phyloP scores from a whole-genome alignment of 306 rosid species.

The Medicago arabica region DNA sequence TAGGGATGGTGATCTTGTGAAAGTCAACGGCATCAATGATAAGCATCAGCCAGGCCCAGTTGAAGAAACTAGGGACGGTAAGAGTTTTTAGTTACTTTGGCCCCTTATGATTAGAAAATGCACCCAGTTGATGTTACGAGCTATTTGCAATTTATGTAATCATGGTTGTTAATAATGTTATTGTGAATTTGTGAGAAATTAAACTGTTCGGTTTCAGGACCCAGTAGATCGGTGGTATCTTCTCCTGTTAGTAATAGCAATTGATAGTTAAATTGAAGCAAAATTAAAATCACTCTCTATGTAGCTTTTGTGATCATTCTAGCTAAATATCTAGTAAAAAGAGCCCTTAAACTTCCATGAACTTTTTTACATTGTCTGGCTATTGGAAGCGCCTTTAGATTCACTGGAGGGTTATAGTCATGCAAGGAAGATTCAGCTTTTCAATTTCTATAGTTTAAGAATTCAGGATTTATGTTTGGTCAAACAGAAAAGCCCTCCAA shows the following conservation, averaged over 20 bases:
- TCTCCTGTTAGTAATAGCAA: constrained; percentile 9
- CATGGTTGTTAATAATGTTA: constrained; percentile 15
- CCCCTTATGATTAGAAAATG: constrained; percentile 29
- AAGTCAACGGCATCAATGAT: constrained; percentile 44
- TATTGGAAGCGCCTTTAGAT: constrained; percentile 7
- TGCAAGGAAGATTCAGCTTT: constrained; percentile 14
- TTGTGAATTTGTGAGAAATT: constrained; percentile 8
- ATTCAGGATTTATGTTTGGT: constrained; percentile 17
- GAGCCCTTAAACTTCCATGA: background rate
- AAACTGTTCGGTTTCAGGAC: background rate
- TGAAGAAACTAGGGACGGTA: constrained; percentile 56
- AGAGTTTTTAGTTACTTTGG: constrained; percentile 34
- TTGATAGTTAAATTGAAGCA: background rate
- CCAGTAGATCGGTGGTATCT: constrained; percentile 1
- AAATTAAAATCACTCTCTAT: background rate
- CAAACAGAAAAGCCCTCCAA: constrained; percentile 6
- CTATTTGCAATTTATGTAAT: constrained; percentile 25
- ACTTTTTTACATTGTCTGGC: background rate
- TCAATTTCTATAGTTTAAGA: constrained; percentile 12
- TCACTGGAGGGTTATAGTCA: constrained; percentile 5
- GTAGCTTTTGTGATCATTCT: constrained; percentile 10
- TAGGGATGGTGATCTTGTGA: constrained; percentile 50
- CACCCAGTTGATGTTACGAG: constrained; percentile 4
- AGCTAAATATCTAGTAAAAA: background rate
- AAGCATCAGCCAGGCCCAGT: constrained; percentile 43